phyloP scores from a whole-genome alignment of 1,284 basidiomycete genomes.

The Cutaneotrichosporon sp. region DNA sequence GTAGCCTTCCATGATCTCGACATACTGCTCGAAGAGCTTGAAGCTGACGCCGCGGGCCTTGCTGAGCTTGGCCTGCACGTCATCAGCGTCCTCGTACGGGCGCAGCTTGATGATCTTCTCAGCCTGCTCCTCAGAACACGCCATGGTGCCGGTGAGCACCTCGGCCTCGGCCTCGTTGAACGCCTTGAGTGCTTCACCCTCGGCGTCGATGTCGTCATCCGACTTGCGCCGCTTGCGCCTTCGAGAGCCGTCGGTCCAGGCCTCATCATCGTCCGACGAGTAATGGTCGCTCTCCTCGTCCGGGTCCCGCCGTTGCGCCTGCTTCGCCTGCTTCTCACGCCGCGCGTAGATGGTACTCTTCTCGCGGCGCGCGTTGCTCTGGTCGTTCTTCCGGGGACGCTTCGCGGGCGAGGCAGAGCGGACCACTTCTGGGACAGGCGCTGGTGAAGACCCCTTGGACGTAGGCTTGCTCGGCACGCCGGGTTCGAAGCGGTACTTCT shows the following conservation, averaged over 20 bases:
- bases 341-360: conserved; percentile 55
- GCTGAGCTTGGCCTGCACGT: conserved; percentile 71
- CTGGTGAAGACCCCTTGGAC: not conserved
- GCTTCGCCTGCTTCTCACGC: conserved; percentile 28
- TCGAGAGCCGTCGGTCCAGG: conserved; percentile 38
- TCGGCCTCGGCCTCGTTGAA: conserved; percentile 77
- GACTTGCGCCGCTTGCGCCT: conserved; percentile 35
- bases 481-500: conserved; percentile 14
- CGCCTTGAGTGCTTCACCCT: conserved; percentile 69
- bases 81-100: conserved; percentile 76
- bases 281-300: conserved; percentile 54
- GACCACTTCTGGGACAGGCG: not conserved
- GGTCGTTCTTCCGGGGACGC: conserved; percentile 37
- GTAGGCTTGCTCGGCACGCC: not conserved
- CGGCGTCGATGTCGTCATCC: conserved; percentile 47
- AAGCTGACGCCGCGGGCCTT: conserved; percentile 92
- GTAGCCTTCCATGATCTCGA: conserved; percentile 85
- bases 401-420: not conserved
- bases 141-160: conserved; percentile 83
- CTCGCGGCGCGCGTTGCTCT: too few species aligned
- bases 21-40: conserved; percentile 87
- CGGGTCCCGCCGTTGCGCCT: conserved; percentile 56
- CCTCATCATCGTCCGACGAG: conserved; percentile 43
- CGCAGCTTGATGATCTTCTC: conserved; percentile 74
- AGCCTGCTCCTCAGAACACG: conserved; percentile 81